Base-by-base conservation (phyloP, 768 basidiomycete genomes). In the Boletellus ananas region DNA sequence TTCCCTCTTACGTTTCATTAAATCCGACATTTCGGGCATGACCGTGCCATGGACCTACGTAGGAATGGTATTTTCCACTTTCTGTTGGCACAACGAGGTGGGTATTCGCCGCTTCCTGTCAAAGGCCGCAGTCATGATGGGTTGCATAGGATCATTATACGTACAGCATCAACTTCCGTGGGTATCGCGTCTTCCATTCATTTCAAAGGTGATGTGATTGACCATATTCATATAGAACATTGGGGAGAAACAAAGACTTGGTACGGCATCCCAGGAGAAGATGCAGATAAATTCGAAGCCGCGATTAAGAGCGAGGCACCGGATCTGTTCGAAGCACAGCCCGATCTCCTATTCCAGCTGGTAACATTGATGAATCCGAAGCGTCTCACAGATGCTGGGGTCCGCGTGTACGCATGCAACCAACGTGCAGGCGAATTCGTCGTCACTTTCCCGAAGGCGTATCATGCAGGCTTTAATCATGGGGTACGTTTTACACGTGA, bases 211-310 rank as follows among this genome's bases (percentile, higher is more conserved):
- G 56, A 61, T 16, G 54, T 62, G 54, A 63, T 61, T 63, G 62
- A 56, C 65, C 51, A 47, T 39, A 51, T 41, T 55, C 51, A 53
- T 56, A 27, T 56, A 94, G 93, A 95, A 88, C 94, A 97, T 66
- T 97, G 93, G 91, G 96, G 96, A 25, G 95, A 96, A 66, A 95
- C 95, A 31, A 99, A 99, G 76, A 99, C 95, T 0, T 99, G 96
- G 96, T 99, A 99, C 69, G 94, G 94, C 43, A 88, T 98, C 37
- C 95, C 96, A 7, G 95, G 90, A n/a, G 81, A 83, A 43, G 90
- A 96, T 60, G 94, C 94, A 23, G 91, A 90, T 58, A 91, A 91
- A 67, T 97, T 99, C 63, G 96, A 99, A 70, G 85, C 87, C 25
- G 95, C 95, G 21, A 96, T 99, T 68, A 87, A 85, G 70, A 79